Conservation (phyloP, 805 yeast genomes). For the Jamesozyma rosinii region DNA sequence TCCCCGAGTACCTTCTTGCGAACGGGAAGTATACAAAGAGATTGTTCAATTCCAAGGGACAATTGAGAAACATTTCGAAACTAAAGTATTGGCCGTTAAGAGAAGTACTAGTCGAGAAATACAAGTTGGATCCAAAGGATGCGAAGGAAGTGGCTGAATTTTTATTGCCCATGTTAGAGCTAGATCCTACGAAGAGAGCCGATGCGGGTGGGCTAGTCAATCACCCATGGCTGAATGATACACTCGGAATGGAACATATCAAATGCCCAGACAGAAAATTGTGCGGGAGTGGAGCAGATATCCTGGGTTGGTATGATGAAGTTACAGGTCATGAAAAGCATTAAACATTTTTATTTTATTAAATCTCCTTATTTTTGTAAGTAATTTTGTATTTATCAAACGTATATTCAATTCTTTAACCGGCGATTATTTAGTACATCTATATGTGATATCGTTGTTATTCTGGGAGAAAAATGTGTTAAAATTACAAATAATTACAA, state of each 20-base stretch:
- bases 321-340: constrained; percentile 37
- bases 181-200: constrained; percentile 73
- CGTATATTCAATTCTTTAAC: background rate
- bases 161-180: constrained; percentile 68
- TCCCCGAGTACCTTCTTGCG: constrained; percentile 51
- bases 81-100: constrained; percentile 83
- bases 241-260: constrained; percentile 64
- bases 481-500: background rate
- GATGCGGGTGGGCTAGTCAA: constrained; percentile 95
- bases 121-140: constrained; percentile 58
- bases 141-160: constrained; percentile 70
- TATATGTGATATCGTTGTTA: no score
- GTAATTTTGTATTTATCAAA: background rate
- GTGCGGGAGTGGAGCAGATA: constrained; percentile 77
- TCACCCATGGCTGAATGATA: constrained; percentile 75
- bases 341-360: constrained; percentile 9
- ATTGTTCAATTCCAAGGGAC: constrained; percentile 58
- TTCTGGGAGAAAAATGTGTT: no score
- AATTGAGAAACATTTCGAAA: constrained; percentile 67
- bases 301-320: constrained; percentile 84
- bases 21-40: constrained; percentile 54
- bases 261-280: constrained; percentile 56
- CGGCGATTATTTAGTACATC: no score
- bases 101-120: constrained; percentile 77
- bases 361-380: background rate